Conservation (phyloP, 176 grass and related monocot species). For the Oryza punctata region DNA sequence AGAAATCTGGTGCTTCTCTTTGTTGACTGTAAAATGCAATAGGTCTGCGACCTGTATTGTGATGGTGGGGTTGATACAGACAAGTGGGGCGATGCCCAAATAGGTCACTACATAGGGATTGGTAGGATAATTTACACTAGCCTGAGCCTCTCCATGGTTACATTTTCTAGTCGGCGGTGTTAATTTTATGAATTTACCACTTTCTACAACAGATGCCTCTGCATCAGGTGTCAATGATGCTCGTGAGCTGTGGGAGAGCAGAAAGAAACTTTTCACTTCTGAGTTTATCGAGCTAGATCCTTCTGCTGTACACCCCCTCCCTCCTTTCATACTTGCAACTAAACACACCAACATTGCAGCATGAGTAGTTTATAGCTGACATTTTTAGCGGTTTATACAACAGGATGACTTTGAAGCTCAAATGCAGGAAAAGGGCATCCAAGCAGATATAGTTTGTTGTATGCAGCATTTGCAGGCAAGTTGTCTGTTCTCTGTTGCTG, state of each 20-base stretch:
- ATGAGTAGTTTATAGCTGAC: constrained; percentile 29
- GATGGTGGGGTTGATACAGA: constrained; percentile 51
- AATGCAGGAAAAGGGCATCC: constrained; percentile 70
- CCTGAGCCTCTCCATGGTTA: not conserved
- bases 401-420: constrained; percentile 72
- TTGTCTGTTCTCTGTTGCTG: not conserved
- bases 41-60: constrained; percentile 90
- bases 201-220: constrained; percentile 47
- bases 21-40: constrained; percentile 20
- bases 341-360: not conserved
- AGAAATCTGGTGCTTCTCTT: constrained; percentile 16
- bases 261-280: constrained; percentile 63
- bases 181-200: not conserved
- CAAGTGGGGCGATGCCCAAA: constrained; percentile 80
- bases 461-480: constrained; percentile 82
- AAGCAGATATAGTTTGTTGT: constrained; percentile 82
- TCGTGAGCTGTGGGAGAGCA: constrained; percentile 71
- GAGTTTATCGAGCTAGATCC: constrained; percentile 79
- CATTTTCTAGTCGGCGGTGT: constrained; percentile 2
- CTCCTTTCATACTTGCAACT: not conserved
- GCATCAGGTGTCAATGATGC: constrained; percentile 44
- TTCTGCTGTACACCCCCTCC: constrained; percentile 48
- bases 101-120: constrained; percentile 82
- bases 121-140: constrained; percentile 39
- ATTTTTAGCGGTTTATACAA: constrained; percentile 10